Base-by-base conservation (phyloP, 495 filamentous ascomycete species). In the Lindgomyces ingoldianus region DNA sequence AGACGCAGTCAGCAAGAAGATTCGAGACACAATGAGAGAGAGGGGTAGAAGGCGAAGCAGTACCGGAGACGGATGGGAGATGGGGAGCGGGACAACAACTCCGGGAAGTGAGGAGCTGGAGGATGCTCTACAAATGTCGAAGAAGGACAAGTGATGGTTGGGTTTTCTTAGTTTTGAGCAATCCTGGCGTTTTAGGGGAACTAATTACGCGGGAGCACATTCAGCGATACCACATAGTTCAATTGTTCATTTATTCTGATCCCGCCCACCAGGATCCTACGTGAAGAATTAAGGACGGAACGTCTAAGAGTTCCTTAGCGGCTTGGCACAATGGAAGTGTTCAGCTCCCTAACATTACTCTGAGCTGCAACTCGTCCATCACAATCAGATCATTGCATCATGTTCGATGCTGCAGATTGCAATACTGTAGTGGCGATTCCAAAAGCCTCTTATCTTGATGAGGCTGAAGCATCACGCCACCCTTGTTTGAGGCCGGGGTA, bases 21-120 rank as follows among this genome's bases (percentile, higher is more conserved):
- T 98, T 60, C 80, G 89, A n/a, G 88, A 84, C 59, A 91, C 89
- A 18, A 96, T 98, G 92, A 80, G 83, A 64, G 91, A 97, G 76
- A 79, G 93, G 22, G 90, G 91, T 0, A 80, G 90, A 67, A 81
- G 91, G 59, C 78, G 88, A 58, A 81, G 87, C 64, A 87, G 86
- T 72, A 89, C 86, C 51, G 78, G 80, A 65, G 77, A 81, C 45
- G 71, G 60, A 71, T 80, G 75, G 61, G 70, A 44, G 64, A 59
- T 46, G 76, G 77, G 78, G 16, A 70, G 57, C 56, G 42, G 41
- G 6, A 57, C 47, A 9, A 16, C 54, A 4, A 61, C 52, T 49
- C 57, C 57, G 8, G 56, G 44, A 9, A 70, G 63, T 51, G 66
- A 70, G 48, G 52, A 55, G 16, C 8, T 26, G 25, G 56, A 47